Conservation (phyloP, 257 asterid species). For the Salvia splendens region DNA sequence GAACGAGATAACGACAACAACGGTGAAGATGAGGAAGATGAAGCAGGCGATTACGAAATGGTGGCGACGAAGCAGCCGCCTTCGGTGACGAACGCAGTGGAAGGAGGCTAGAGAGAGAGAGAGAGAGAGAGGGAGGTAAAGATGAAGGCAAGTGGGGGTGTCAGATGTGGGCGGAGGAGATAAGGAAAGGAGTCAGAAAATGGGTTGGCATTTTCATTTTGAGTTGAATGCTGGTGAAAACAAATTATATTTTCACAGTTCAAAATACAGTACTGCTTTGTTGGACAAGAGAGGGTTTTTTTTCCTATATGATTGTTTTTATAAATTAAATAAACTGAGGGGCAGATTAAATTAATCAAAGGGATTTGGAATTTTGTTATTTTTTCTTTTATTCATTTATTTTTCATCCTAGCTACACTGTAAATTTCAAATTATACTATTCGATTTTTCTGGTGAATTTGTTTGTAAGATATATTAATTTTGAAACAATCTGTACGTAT, state of each 20-base stretch:
- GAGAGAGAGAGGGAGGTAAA: slow-evolving; percentile 22
- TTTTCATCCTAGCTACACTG: no score
- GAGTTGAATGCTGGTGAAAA: slow-evolving; percentile 38
- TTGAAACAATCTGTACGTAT: no score
- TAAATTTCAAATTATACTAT: no score
- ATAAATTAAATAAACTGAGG: slow-evolving; percentile 35
- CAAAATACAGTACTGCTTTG: slow-evolving; percentile 22
- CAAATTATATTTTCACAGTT: slow-evolving; percentile 1
- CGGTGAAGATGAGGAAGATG: slow-evolving; percentile 46
- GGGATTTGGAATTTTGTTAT: no score
- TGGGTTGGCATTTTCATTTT: slow-evolving; percentile 31
- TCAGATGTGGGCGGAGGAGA: slow-evolving; percentile 41
- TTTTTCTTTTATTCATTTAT: no score
- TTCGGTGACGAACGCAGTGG: slow-evolving; percentile 48
- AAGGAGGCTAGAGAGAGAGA: slow-evolving; percentile 18
- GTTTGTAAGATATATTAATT: no score
- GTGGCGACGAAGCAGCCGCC: slow-evolving; percentile 59
- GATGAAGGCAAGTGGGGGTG: slow-evolving; percentile 42
- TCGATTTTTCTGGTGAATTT: no score
- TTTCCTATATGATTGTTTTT: slow-evolving; percentile 35
- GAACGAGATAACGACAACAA: slow-evolving; percentile 33
- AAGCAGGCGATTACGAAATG: slow-evolving; percentile 57
- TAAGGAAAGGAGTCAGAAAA: slow-evolving; percentile 30
- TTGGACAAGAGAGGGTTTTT: slow-evolving; percentile 30
- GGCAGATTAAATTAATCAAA: no score